Evolutionary conservation across 139 green algal species (phyloP).

Genomic region (Closterium sp.): DNA sequence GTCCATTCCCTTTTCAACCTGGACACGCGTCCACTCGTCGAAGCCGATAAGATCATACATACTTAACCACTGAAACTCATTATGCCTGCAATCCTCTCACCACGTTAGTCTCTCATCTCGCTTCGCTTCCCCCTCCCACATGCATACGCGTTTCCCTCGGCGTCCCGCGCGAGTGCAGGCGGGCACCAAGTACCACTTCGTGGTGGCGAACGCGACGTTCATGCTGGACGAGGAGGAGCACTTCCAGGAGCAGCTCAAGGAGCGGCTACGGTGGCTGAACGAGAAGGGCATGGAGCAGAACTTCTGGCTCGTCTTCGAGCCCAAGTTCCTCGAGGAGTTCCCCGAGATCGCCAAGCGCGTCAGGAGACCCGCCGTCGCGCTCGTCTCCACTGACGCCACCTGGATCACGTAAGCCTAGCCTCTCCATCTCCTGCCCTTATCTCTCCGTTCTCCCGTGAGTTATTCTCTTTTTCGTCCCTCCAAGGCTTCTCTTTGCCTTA

Average conservation of each 20-base stretch:
- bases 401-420: slow-evolving; percentile 51
- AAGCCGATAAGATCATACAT: too few species aligned
- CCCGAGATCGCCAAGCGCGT: slow-evolving; percentile 43
- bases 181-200: slow-evolving; percentile 38
- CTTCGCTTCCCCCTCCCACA: too few species aligned
- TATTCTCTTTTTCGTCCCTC: too few species aligned
- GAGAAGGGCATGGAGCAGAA: slow-evolving; percentile 39
- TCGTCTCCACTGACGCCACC: slow-evolving; percentile 45
- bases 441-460: too few species aligned
- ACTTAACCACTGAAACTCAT: too few species aligned
- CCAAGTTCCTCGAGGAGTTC: slow-evolving; percentile 46
- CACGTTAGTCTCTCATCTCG: too few species aligned
- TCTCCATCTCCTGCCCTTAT: too few species aligned
- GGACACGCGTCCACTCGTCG: not conserved
- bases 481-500: too few species aligned
- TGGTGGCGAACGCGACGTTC: slow-evolving; percentile 57
- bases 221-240: slow-evolving; percentile 57
- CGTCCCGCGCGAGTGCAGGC: not conserved
- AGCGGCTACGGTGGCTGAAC: slow-evolving; percentile 31
- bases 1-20: too few species aligned
- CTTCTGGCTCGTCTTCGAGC: slow-evolving; percentile 56
- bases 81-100: too few species aligned
- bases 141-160: not conserved
- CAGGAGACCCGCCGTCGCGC: slow-evolving; percentile 28
- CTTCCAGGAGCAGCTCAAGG: slow-evolving; percentile 47